Conservation (phyloP, 1,284 basidiomycete species). For the Exobasidium cylindrosporum region DNA sequence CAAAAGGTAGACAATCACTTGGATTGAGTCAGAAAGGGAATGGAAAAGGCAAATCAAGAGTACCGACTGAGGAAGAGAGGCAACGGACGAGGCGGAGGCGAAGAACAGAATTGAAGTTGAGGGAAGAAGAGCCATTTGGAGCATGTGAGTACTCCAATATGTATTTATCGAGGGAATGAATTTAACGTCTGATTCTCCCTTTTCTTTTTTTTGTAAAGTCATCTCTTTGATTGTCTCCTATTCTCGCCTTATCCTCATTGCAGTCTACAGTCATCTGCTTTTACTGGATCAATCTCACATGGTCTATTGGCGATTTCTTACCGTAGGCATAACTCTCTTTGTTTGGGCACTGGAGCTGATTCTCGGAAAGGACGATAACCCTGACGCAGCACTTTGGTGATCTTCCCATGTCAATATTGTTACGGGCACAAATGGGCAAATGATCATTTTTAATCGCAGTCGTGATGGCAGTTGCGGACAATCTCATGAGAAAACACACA, state of each 20-base stretch:
- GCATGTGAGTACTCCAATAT: slow-evolving; percentile 9
- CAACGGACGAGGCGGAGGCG: slow-evolving; percentile 2
- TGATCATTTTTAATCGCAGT: no score
- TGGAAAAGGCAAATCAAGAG: background rate
- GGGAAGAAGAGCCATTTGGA: slow-evolving; percentile 20
- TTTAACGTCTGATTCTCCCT: background rate
- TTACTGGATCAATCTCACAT: slow-evolving; percentile 52
- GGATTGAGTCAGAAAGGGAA: slow-evolving; percentile 6
- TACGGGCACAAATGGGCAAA: no score
- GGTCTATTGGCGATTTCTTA: slow-evolving; percentile 52
- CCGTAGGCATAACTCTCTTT: slow-evolving; percentile 44
- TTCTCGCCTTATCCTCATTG: slow-evolving; percentile 48
- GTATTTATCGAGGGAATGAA: background rate
- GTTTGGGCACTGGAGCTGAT: slow-evolving; percentile 51
- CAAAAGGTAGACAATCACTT: background rate
- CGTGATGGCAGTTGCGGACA: no score
- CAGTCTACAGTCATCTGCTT: slow-evolving; percentile 50
- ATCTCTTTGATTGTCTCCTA: slow-evolving; percentile 44
- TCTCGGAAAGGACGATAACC: slow-evolving; percentile 24
- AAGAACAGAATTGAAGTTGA: background rate
- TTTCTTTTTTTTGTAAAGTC: slow-evolving; percentile 8
- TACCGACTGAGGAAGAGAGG: background rate
- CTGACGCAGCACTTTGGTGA: slow-evolving; percentile 9
- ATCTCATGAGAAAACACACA: no score
- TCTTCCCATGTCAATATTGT: no score